Evolutionary conservation across 2,329 filamentous ascomycete species (phyloP).

Genomic region (Exophiala alcalophila): DNA sequence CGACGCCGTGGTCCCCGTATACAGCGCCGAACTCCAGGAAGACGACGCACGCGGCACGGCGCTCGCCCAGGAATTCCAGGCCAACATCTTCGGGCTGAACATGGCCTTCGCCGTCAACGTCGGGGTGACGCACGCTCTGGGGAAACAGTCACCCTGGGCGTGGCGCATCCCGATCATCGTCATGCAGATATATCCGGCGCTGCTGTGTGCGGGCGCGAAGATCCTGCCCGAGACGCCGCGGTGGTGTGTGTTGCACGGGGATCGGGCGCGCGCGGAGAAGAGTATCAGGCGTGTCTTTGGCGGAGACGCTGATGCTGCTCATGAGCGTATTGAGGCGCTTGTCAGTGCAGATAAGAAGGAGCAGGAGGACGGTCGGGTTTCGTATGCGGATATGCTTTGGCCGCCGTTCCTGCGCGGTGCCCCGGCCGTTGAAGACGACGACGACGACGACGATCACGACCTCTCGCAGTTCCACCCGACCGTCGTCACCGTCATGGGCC

Average conservation of each 20-base stretch:
- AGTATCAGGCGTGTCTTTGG: slow-evolving; percentile 52
- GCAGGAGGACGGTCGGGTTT: slow-evolving; percentile 43
- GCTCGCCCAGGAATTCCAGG: slow-evolving; percentile 62
- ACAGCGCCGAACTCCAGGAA: slow-evolving; percentile 56
- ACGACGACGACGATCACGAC: too few relatives aligned
- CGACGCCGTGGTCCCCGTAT: slow-evolving; percentile 60
- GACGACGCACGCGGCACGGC: slow-evolving; percentile 58
- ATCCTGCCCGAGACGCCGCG: slow-evolving; percentile 57
- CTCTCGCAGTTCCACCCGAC: slow-evolving; percentile 60
- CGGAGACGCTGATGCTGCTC: slow-evolving; percentile 48
- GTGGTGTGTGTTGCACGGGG: slow-evolving; percentile 55
- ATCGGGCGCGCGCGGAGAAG: slow-evolving; percentile 50
- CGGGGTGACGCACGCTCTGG: slow-evolving; percentile 51
- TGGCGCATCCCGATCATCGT: slow-evolving; percentile 60
- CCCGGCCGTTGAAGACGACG: too few relatives aligned
- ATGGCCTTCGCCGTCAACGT: slow-evolving; percentile 62
- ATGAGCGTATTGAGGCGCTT: slow-evolving; percentile 51
- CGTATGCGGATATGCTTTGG: slow-evolving; percentile 58
- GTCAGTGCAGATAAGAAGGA: slow-evolving; percentile 52
- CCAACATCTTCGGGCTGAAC: slow-evolving; percentile 61
- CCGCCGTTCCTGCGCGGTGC: too few relatives aligned
- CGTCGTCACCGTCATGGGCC: slow-evolving; percentile 60
- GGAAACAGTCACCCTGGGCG: slow-evolving; percentile 59
- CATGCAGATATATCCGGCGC: slow-evolving; percentile 59
- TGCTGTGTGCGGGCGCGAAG: slow-evolving; percentile 53